Conservation (phyloP, 1,139 yeast species). For the Candida freyschussii region DNA sequence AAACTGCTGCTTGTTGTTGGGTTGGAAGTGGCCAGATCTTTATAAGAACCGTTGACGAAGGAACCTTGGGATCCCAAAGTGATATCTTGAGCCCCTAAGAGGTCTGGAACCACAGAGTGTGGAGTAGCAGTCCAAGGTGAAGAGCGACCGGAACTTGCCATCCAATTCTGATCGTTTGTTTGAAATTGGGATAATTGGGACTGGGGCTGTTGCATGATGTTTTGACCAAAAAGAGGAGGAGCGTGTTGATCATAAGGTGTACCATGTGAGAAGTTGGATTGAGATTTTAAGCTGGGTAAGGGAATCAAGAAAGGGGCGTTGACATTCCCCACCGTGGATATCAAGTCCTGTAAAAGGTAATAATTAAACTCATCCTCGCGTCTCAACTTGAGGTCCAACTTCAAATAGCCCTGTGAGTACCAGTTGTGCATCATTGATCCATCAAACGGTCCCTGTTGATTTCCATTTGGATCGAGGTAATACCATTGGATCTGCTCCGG, state of each 20-base stretch:
- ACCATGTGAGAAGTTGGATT: slow-evolving; percentile 4
- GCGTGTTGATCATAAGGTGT: slow-evolving; percentile 11
- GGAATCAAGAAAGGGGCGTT: slow-evolving; percentile 61
- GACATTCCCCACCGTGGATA: slow-evolving; percentile 43
- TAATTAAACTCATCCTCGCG: slow-evolving; percentile 43
- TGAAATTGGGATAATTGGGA: slow-evolving; percentile 16
- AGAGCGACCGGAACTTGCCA: slow-evolving; percentile 17
- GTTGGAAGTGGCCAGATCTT: slow-evolving; percentile 1
- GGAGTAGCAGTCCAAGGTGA: slow-evolving; percentile 23
- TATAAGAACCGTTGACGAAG: slow-evolving; percentile 7
- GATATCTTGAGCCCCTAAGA: slow-evolving; percentile 8
- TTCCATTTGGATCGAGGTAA: slow-evolving; percentile 66
- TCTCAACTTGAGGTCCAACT: slow-evolving; percentile 50
- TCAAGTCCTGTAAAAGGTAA: slow-evolving; percentile 41
- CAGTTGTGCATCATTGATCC: slow-evolving; percentile 77
- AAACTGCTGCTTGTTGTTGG: slow-evolving; percentile 3
- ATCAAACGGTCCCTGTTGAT: slow-evolving; percentile 76
- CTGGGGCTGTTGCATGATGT: slow-evolving; percentile 13
- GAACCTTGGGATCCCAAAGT: slow-evolving; percentile 18
- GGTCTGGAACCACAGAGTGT: slow-evolving; percentile 1
- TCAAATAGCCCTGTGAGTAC: slow-evolving; percentile 61
- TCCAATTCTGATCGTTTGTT: slow-evolving; percentile 14
- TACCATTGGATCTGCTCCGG: slow-evolving; percentile 58
- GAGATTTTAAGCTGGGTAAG: slow-evolving; percentile 32
- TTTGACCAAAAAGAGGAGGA: slow-evolving; percentile 8